Base-by-base conservation (phyloP, 208 protist species). In the Angomonas desouzai region DNA sequence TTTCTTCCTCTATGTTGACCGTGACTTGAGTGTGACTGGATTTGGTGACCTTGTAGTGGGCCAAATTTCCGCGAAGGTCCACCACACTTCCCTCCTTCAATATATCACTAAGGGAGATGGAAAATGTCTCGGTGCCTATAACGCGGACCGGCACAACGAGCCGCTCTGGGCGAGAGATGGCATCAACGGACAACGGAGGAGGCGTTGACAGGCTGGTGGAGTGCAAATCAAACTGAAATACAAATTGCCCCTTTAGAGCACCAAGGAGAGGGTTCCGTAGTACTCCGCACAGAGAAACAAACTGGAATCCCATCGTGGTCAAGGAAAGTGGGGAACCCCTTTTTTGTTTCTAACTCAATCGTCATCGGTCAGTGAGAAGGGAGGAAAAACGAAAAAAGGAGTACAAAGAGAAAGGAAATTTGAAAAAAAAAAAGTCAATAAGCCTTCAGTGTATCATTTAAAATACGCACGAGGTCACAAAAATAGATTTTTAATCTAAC, bases 371-470 rank as follows among this genome's bases (percentile, higher is more conserved):
- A n/a, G n/a, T n/a, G n/a, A n/a, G 28, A 6, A 64, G 40, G 25
- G 56, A 36, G 49, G 22, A 58, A 55, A 64, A 36, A 68, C 11
- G 36, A 69, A 68, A 64, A 49, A 55, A 49, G 64, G 20, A 20
- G 36, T 53, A 18, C 13, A 55, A 67, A 33, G 62, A 33, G 20
- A 34, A 64, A 25, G 38, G 22, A 56, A 33, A 29, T 69, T 62
- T 1, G 36, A 23, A 3, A 45, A 34, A 36, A 45, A 51, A 51
- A n/a, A n/a, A n/a, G n/a, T n/a, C n/a, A n/a, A n/a, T n/a, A n/a
- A n/a, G n/a, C n/a, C n/a, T n/a, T n/a, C n/a, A n/a, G n/a, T n/a
- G n/a, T n/a, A n/a, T n/a, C n/a, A n/a, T n/a, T n/a, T n/a, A n/a
- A n/a, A n/a, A n/a, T n/a, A n/a, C n/a, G n/a, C n/a, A n/a, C n/a